Evolutionary conservation across 352 stramenopile species (phyloP).

Genomic region (Pythium sukuiense): DNA sequence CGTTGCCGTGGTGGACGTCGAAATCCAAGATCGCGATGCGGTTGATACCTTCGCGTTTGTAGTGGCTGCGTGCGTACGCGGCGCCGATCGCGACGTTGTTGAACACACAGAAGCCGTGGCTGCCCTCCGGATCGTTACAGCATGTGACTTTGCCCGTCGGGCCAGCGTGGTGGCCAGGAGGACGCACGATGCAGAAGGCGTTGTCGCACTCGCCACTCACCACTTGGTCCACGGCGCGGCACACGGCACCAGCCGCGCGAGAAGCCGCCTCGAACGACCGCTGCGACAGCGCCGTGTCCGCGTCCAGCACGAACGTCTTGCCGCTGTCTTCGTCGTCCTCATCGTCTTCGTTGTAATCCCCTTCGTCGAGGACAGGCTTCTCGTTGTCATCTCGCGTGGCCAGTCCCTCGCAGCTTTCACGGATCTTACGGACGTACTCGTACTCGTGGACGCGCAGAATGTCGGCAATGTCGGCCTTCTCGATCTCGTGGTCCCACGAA

Average conservation of each 20-base stretch:
- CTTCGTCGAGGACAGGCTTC: neutral
- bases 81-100: slow-evolving; percentile 98
- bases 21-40: slow-evolving; percentile 98
- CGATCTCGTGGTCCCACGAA: slow-evolving; percentile 65
- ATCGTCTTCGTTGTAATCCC: slow-evolving; percentile 22
- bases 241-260: slow-evolving; percentile 82
- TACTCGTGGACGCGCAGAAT: slow-evolving; percentile 91
- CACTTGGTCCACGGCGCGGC: slow-evolving; percentile 82
- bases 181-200: slow-evolving; percentile 95
- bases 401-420: slow-evolving; percentile 43
- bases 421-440: slow-evolving; percentile 81
- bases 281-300: slow-evolving; percentile 79
- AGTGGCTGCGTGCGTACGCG: slow-evolving; percentile 93
- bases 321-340: slow-evolving; percentile 42
- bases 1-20: slow-evolving; percentile 99
- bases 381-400: slow-evolving; percentile 13
- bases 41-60: slow-evolving; percentile 89
- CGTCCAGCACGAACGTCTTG: slow-evolving; percentile 54
- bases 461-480: slow-evolving; percentile 78
- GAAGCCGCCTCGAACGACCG: slow-evolving; percentile 76
- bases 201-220: slow-evolving; percentile 91
- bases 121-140: slow-evolving; percentile 88
- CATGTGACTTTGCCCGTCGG: slow-evolving; percentile 93
- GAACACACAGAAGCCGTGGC: slow-evolving; percentile 96
- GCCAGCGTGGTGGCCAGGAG: slow-evolving; percentile 97